phyloP scores from a whole-genome alignment of 306 rosid species.

The Sesbania bispinosa region DNA sequence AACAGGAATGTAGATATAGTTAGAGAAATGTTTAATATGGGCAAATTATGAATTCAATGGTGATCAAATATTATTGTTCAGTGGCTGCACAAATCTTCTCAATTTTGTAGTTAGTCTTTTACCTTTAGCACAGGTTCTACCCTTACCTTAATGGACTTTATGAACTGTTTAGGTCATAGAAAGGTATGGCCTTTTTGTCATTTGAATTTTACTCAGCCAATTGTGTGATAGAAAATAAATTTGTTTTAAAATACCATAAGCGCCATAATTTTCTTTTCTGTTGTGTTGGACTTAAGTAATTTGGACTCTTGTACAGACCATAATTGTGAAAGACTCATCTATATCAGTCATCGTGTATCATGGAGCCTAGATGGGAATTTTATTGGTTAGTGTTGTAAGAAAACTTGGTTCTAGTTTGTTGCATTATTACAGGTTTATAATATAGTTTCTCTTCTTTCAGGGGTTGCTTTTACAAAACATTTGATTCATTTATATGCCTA shows the following conservation, averaged over 20 bases:
- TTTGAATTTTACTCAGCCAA: neutral
- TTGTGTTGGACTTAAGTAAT: constrained; percentile 7
- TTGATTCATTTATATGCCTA: constrained; percentile 65
- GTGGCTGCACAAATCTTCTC: neutral
- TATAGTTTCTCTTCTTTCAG: constrained; percentile 34
- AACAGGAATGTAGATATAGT: neutral
- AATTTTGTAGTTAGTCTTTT: neutral
- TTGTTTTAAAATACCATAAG: neutral
- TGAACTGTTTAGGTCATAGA: neutral
- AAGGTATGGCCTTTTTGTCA: neutral
- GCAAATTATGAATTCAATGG: neutral
- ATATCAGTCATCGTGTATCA: constrained; percentile 57
- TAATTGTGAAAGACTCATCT: constrained; percentile 33
- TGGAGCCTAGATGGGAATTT: constrained; percentile 74
- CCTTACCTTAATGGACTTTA: neutral
- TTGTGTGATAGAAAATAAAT: neutral
- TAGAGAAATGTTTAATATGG: neutral
- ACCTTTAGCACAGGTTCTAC: neutral
- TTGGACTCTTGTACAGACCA: constrained; percentile 40
- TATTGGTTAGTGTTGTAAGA: constrained; percentile 50
- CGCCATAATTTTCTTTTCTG: neutral
- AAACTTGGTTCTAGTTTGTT: neutral
- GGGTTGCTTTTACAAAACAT: constrained; percentile 72
- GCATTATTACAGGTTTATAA: neutral
- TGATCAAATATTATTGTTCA: neutral